Conservation (phyloP, 768 basidiomycete species). For the Phylloporus rhodoxanthus region DNA sequence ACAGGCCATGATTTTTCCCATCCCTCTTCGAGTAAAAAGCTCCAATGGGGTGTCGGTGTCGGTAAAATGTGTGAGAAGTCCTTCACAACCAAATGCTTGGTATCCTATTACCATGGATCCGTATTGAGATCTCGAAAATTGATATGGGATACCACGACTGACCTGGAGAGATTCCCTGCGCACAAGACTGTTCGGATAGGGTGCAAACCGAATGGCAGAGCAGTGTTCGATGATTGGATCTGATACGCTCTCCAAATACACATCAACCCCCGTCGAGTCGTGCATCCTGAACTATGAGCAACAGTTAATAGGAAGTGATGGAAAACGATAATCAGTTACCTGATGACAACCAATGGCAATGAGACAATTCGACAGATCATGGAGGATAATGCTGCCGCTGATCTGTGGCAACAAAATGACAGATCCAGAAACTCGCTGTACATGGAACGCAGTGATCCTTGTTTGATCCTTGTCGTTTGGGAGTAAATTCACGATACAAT, state of each 20-base stretch:
- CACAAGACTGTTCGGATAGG: constrained; percentile 46
- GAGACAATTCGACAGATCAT: constrained; percentile 55
- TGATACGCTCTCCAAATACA: constrained; percentile 62
- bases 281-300: constrained; percentile 79
- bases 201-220: constrained; percentile 51
- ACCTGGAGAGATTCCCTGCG: constrained; percentile 8
- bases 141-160: neutral
- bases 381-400: constrained; percentile 67
- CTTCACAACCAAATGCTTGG: constrained; percentile 50
- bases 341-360: constrained; percentile 78
- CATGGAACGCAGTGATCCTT: constrained; percentile 21
- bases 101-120: constrained; percentile 18
- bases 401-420: constrained; percentile 62
- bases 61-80: constrained; percentile 82
- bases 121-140: neutral
- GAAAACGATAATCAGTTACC: constrained; percentile 35
- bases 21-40: constrained; percentile 10
- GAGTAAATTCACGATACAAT: constrained; percentile 68
- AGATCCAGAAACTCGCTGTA: constrained; percentile 52
- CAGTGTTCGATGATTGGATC: constrained; percentile 82
- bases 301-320: neutral
- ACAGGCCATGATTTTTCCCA: constrained; percentile 22
- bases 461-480: constrained; percentile 14
- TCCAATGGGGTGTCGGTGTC: constrained; percentile 78
- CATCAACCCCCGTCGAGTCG: constrained; percentile 53